phyloP scores from a whole-genome alignment of 139 green algal genomes.

The Trebouxia sp. region DNA sequence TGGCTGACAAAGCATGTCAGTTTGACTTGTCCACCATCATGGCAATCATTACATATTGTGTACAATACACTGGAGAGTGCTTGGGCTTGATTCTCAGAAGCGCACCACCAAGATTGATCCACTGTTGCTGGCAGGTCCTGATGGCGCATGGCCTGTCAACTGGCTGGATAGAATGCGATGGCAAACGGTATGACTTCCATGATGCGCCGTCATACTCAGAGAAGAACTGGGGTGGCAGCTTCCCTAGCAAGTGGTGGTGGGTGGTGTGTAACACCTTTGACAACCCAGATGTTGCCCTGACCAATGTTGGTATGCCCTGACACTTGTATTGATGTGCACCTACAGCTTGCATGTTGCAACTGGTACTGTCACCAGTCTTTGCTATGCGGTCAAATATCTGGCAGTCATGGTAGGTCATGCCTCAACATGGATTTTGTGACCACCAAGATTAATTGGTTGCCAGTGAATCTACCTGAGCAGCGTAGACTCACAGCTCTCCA shows the following conservation, averaged over 20 bases:
- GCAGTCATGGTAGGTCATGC: no score
- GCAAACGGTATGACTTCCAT: constrained; percentile 70
- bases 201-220: constrained; percentile 83
- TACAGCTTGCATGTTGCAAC: background rate
- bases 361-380: background rate
- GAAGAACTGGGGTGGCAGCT: constrained; percentile 98
- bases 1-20: no score
- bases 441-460: no score
- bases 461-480: no score
- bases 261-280: constrained; percentile 94
- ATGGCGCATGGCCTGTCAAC: constrained; percentile 85
- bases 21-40: no score
- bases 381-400: no score
- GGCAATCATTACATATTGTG: no score
- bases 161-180: constrained; percentile 91
- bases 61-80: no score
- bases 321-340: constrained; percentile 20
- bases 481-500: no score
- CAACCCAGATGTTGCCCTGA: constrained; percentile 72
- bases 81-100: no score
- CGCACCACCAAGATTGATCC: no score
- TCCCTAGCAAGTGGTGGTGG: constrained; percentile 93
- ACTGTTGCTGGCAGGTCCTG: constrained; percentile 65
- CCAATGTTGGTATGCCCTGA: constrained; percentile 76
- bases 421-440: no score